Evolutionary conservation across 1,139 yeast genomes (phyloP), one percentile per base, ranked within the genome.

Genomic region (Geotrichum carabidarum): DNA sequence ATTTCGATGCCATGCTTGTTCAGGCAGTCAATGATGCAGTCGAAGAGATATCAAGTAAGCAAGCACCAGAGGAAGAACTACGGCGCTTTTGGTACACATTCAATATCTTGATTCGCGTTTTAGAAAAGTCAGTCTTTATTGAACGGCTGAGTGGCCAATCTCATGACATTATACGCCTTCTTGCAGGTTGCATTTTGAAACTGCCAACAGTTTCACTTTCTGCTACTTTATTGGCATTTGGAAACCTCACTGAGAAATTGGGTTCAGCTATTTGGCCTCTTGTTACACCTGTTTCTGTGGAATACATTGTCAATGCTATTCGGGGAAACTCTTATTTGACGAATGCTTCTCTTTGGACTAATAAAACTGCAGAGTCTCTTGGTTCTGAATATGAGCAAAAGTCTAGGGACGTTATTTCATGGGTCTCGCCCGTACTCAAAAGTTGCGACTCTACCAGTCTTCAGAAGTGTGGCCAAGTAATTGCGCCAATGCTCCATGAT

Each of bases 1-100:
- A 56, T 17, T 55, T 60, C 44, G 62, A 59, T 41, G 51, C 55
- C 15, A 53, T 54, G 59, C 59, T 57, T 37, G 57, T 52, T 45
- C 50, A 51, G 32, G 49, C 59, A 22, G 31, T 58, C 48, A 53
- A 55, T 36, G 57, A 58, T 31, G 57, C 52, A 5, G 49, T 49
- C 30, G 58, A 45, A 9, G 50, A 44, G 12, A 51, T 41, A 8
- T 54, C 55, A 4, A 54, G 50, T 9, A 45, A 43, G 6, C 41
- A 8, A 5, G 45, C 18, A 34, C 44, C 42, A 4, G 56, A 46
- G 34, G 44, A n/a, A 15, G 50, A 45, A 18, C 40, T 41, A 31
- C 54, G 34, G 34, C 36, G 17, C 41, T 55, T 37, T 49, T 58
- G 52, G 51, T 46, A 44, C 12, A 48, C 37, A 15, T 48, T 53